Conservation (phyloP, 2,329 filamentous ascomycete genomes). For the Byssoonygena ceratinophila region DNA sequence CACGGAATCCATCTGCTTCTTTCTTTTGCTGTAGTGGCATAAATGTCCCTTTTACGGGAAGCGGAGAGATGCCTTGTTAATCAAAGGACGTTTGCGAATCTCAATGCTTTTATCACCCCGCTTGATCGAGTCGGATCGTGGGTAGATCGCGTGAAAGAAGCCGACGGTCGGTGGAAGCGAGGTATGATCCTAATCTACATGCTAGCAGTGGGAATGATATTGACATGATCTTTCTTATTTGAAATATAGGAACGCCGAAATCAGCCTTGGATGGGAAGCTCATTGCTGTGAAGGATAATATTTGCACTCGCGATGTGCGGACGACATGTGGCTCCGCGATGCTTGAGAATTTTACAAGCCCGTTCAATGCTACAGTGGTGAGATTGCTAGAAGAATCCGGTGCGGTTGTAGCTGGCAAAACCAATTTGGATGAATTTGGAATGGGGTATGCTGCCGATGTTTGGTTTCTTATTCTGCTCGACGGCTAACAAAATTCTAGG, state of each 20-base stretch:
- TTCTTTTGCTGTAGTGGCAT: conserved; percentile 14
- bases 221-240: background rate
- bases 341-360: conserved; percentile 58
- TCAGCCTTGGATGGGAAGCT: conserved; percentile 36
- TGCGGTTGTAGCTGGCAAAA: conserved; percentile 61
- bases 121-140: conserved; percentile 27
- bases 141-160: conserved; percentile 29
- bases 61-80: conserved; percentile 36
- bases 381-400: conserved; percentile 54
- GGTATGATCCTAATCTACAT: conserved; percentile 20
- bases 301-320: conserved; percentile 51
- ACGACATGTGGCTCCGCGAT: conserved; percentile 79
- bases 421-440: conserved; percentile 91
- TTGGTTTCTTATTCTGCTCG: background rate
- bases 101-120: conserved; percentile 36
- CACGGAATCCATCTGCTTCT: background rate
- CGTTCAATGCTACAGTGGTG: conserved; percentile 75
- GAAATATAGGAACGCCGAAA: conserved; percentile 24
- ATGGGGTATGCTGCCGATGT: conserved; percentile 52
- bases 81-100: conserved; percentile 26
- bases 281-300: conserved; percentile 69
- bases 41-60: conserved; percentile 38
- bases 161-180: conserved; percentile 28
- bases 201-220: background rate
- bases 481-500: conserved; percentile 10